phyloP scores from a whole-genome alignment of 176 grass and related monocot species.

The Puya raimondii region DNA sequence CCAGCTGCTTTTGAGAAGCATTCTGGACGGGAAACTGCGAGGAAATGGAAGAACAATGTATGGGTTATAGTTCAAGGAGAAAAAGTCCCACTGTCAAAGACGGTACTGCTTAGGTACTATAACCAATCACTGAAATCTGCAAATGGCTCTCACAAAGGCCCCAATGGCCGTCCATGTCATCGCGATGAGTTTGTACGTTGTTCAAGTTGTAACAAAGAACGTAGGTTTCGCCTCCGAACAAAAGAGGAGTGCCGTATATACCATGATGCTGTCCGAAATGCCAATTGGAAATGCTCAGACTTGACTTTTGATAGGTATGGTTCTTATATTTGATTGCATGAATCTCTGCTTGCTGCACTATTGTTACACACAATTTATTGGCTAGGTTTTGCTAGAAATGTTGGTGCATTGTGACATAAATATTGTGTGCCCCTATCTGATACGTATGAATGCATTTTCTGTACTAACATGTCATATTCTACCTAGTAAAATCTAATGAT shows the following conservation, averaged over 20 bases:
- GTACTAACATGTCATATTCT: neutral
- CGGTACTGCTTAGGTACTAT: slow-evolving; percentile 80
- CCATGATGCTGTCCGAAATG: slow-evolving; percentile 68
- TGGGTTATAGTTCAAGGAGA: slow-evolving; percentile 90
- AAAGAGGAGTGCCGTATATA: slow-evolving; percentile 90
- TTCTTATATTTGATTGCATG: neutral
- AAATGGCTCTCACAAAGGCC: slow-evolving; percentile 54
- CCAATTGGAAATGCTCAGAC: slow-evolving; percentile 69
- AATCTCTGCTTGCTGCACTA: neutral
- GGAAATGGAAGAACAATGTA: slow-evolving; percentile 94
- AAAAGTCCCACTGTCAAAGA: slow-evolving; percentile 75
- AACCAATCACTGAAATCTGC: slow-evolving; percentile 38
- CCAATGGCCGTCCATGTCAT: slow-evolving; percentile 57
- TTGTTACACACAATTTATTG: neutral
- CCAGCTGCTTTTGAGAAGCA: slow-evolving; percentile 98
- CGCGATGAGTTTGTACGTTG: slow-evolving; percentile 87
- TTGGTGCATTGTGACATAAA: too few relatives aligned
- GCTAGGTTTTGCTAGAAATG: too few relatives aligned
- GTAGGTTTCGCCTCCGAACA: slow-evolving; percentile 69
- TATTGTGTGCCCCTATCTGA: too few relatives aligned
- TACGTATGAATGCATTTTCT: neutral
- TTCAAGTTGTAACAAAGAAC: slow-evolving; percentile 61
- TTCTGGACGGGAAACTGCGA: slow-evolving; percentile 71
- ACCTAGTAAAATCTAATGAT: neutral
- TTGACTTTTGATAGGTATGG: slow-evolving; percentile 63